These are phyloP conservation scores for Excoecaria agallocha DNA, from an alignment of 345 rosid species.

Conservation along the genomic window DNA sequence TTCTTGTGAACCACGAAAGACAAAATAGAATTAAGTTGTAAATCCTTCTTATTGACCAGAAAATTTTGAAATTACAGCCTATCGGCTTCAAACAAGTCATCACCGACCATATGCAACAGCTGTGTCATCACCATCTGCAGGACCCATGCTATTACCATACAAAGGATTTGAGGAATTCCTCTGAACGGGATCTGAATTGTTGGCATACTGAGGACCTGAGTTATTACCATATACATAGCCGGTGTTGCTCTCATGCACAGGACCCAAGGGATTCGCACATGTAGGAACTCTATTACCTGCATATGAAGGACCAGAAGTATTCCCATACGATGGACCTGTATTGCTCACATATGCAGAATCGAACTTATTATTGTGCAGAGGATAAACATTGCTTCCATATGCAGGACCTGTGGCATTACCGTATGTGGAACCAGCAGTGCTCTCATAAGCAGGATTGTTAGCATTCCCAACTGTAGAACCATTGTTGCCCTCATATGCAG, in stretches of 20 bases:
- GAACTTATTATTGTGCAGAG: background rate
- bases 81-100: background rate
- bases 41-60: background rate
- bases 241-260: background rate
- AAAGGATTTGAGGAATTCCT: background rate
- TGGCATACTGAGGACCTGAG: constrained; percentile 1
- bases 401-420: background rate
- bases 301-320: background rate
- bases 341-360: background rate
- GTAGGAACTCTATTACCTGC: background rate
- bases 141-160: background rate
- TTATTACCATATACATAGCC: background rate
- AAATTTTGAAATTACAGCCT: background rate
- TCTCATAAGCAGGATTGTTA: background rate
- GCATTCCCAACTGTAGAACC: background rate
- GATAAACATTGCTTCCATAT: background rate
- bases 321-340: background rate
- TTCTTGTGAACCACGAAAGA: background rate
- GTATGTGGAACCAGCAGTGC: background rate
- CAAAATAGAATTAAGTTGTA: background rate
- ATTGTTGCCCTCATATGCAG: constrained; percentile 4
- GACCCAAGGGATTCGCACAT: background rate
- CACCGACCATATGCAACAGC: constrained; percentile 3
- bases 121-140: background rate
- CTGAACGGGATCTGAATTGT: background rate